phyloP scores from a whole-genome alignment of 176 grass and related monocot species.

The Chloris gayana region DNA sequence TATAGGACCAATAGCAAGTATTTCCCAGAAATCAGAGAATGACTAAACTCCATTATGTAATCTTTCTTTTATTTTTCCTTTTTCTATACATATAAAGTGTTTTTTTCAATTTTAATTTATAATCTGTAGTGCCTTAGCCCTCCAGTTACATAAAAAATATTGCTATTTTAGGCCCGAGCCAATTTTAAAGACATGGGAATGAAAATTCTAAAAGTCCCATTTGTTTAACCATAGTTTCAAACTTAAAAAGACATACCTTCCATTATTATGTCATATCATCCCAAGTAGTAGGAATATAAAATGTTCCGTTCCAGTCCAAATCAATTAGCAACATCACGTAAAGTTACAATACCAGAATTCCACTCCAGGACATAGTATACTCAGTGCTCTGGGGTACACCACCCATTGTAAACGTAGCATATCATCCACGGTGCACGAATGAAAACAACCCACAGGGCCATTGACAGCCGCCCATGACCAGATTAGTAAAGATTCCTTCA shows the following conservation, averaged over 20 bases:
- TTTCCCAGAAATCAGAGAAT: no score
- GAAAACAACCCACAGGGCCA: slow-evolving; percentile 22
- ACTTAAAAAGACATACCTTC: neutral
- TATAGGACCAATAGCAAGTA: no score
- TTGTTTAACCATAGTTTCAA: neutral
- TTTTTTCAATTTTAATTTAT: no score
- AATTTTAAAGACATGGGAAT: no score
- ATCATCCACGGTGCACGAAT: neutral
- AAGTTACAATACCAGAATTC: no score
- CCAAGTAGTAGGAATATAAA: neutral
- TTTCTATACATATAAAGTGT: no score
- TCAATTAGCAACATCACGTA: neutral
- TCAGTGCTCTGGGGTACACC: neutral
- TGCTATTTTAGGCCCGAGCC: no score
- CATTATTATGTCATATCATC: neutral
- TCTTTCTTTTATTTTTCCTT: no score
- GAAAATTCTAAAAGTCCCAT: no score
- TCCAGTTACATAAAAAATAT: no score
- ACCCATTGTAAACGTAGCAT: slow-evolving; percentile 1
- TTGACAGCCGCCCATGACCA: slow-evolving; percentile 42
- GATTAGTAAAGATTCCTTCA: neutral
- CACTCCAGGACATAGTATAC: neutral
- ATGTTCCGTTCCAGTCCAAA: neutral
- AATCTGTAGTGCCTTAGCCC: no score
- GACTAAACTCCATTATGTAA: no score